Conservation (phyloP, 208 protist genomes). For the Leptomonas seymouri region DNA sequence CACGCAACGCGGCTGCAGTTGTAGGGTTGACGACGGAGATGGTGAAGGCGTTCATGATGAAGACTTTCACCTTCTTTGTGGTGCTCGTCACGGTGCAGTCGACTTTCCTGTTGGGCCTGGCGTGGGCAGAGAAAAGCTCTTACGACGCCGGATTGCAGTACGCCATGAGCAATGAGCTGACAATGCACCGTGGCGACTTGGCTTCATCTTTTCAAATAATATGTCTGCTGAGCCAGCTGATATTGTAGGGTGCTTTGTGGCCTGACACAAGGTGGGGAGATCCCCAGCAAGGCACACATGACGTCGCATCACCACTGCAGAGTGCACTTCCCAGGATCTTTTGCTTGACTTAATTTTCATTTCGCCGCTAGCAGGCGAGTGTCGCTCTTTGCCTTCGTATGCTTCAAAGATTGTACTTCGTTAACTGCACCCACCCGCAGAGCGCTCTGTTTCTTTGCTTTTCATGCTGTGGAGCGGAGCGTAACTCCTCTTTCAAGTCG, state of each 20-base stretch:
- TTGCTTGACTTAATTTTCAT: no score
- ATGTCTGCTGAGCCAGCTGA: constrained; percentile 33
- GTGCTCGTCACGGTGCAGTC: constrained; percentile 53
- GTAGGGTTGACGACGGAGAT: constrained; percentile 42
- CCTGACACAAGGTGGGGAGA: no score
- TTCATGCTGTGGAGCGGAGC: no score
- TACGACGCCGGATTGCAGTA: constrained; percentile 25
- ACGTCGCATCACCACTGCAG: no score
- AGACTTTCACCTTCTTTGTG: constrained; percentile 53
- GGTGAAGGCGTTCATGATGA: constrained; percentile 46
- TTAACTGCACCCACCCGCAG: no score
- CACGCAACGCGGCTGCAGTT: constrained; percentile 20
- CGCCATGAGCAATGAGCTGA: background rate
- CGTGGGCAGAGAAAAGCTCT: constrained; percentile 21
- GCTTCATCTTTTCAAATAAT: constrained; percentile 19
- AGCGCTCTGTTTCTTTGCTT: no score
- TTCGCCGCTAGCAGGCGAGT: no score
- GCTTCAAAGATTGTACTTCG: no score
- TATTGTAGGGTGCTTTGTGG: constrained; percentile 19
- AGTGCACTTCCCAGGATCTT: no score
- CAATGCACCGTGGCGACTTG: background rate
- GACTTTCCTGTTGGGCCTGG: constrained; percentile 58
- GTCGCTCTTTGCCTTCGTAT: no score
- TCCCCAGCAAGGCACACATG: no score
- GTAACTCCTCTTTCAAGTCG: no score